Base-by-base conservation (phyloP, 805 yeast species). In the Hanseniaspora vineae region DNA sequence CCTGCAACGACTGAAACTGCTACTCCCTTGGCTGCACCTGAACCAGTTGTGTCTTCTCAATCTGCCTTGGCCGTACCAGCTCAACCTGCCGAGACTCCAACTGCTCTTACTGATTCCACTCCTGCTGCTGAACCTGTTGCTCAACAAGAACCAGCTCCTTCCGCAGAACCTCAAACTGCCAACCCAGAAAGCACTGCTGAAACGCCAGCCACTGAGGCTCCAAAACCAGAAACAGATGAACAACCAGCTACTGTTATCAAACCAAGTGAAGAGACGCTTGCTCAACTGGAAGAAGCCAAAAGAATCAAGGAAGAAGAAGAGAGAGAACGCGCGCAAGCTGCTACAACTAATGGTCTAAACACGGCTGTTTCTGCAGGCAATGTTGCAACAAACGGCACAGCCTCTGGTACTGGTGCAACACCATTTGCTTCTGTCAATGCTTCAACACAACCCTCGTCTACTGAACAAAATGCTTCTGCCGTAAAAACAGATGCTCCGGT, bases 281-380 rank as follows among this genome's bases (percentile, higher is more conserved):
- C 69, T 58, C 62, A 61, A 42, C 52, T 68, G 35, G 65, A 66
- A 50, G 72, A 69, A 52, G 70, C 68, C 47, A 67, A 67, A 31
- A 62, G 60, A 49, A 54, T 64, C 45, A 66, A 69, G 33, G 66
- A 66, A 52, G 69, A 66, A 31, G 66, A 61, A 46, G 59, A 58
- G 48, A 51, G 48, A 32, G 62, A 59, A 46, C 55, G 54, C 23
- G 35, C 20, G 17, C 49, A 14, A 51, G 45, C 47, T 23, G 29
- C 29, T 5, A 23, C 29, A 5, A 23, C 29, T 8, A 23, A 23
- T 23, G 8, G 29, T 23, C 29, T 23, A 8, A 23, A 23, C 29
- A 23, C 29, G 29, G 29, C 29, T 23, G 29, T 23, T 23, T 23
- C 29, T 4, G 51, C 48, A 44, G 51, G 40, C 35, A 47, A 44